These are phyloP conservation scores for Colletotrichum somersetense DNA, from an alignment of 2,329 filamentous ascomycete genomes.

Conservation along the genomic window DNA sequence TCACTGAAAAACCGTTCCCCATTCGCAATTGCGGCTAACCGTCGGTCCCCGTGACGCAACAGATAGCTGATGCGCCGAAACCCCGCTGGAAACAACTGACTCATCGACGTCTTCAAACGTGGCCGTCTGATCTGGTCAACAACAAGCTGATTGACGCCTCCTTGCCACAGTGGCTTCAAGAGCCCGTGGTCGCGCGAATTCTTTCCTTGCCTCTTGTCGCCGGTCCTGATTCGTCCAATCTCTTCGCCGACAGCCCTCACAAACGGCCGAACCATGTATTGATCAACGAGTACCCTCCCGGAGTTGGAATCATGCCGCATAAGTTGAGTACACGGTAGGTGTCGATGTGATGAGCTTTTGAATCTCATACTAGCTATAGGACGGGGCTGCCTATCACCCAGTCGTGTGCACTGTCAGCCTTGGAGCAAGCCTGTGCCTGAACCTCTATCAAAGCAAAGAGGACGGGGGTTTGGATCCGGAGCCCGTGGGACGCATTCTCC, in stretches of 20 bases:
- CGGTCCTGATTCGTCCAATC: conserved; percentile 49
- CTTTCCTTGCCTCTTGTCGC: conserved; percentile 57
- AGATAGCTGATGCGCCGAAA: conserved; percentile 74
- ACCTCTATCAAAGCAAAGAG: conserved; percentile 76
- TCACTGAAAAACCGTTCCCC: background rate
- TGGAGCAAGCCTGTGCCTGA: conserved; percentile 80
- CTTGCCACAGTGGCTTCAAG: conserved; percentile 80
- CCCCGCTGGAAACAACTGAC: conserved; percentile 88
- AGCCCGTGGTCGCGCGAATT: conserved; percentile 75
- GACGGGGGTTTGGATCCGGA: conserved; percentile 68
- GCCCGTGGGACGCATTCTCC: conserved; percentile 73
- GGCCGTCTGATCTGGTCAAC: conserved; percentile 85
- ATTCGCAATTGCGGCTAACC: background rate
- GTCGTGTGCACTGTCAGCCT: conserved; percentile 93
- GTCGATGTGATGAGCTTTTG: conserved; percentile 26
- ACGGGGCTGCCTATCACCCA: conserved; percentile 87
- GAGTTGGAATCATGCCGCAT: conserved; percentile 96
- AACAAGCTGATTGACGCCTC: conserved; percentile 81
- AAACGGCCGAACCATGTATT: conserved; percentile 87
- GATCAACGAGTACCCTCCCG: conserved; percentile 90
- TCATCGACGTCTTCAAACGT: conserved; percentile 91
- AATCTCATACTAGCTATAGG: conserved; percentile 57
- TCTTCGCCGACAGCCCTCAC: conserved; percentile 78
- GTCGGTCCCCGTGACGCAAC: conserved; percentile 50
- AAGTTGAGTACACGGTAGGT: conserved; percentile 64